Percentiles rank a stretch among this genome's conserved stretches.
phyloP scores from a whole-genome alignment of 306 rosid genomes.

The Lathyrus oleraceus region DNA sequence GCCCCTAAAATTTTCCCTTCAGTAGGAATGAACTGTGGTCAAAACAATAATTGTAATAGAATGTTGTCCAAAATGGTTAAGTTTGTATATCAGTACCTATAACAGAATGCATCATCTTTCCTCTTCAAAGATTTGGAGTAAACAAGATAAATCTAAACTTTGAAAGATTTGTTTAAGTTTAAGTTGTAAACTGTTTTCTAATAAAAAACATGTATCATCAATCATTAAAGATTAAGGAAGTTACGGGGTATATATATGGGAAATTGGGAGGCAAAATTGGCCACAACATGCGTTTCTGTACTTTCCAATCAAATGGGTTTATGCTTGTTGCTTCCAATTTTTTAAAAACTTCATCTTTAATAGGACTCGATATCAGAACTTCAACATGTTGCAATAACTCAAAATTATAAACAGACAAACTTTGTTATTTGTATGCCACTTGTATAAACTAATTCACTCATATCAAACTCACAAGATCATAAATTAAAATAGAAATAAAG shows the following conservation, averaged over 20 bases:
- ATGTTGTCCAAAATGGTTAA: no score
- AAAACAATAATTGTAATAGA: no score
- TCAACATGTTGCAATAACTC: constrained; percentile 56
- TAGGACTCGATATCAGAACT: constrained; percentile 59
- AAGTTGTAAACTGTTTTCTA: neutral
- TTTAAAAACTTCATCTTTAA: constrained; percentile 60
- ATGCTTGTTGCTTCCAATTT: constrained; percentile 75
- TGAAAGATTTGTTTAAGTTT: no score
- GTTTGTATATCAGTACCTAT: constrained; percentile 71
- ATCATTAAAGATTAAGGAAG: constrained; percentile 20
- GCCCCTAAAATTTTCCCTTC: no score
- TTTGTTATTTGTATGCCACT: no score
- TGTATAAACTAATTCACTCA: no score
- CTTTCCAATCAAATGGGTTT: constrained; percentile 78
- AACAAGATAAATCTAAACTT: no score
- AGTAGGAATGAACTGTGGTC: no score
- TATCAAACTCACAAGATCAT: neutral
- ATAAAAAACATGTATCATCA: no score
- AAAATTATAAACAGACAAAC: constrained; percentile 2
- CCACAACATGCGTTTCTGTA: constrained; percentile 65
- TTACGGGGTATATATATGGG: constrained; percentile 74
- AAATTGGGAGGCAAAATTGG: constrained; percentile 65
- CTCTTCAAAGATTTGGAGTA: constrained; percentile 13
- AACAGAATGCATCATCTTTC: constrained; percentile 23
- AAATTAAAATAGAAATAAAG: neutral